phyloP scores from a whole-genome alignment of 805 yeast species.

The Pichia thaimueangensis region DNA sequence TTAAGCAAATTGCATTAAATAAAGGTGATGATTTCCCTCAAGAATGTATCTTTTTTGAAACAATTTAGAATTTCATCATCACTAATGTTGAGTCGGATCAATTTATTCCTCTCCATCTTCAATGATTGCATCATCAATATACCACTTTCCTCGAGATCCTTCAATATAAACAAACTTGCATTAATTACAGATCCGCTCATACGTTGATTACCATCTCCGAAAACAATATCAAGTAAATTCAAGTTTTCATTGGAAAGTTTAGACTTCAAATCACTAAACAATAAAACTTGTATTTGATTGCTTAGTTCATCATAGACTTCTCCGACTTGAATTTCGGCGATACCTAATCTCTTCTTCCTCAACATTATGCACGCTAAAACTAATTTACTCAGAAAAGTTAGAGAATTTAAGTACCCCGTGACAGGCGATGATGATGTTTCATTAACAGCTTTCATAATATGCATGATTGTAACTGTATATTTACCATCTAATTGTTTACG shows the following conservation, averaged over 20 bases:
- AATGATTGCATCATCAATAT: conserved; percentile 60
- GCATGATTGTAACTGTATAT: conserved; percentile 59
- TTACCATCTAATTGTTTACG: conserved; percentile 29
- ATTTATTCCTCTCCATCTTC: conserved; percentile 59
- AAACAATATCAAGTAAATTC: conserved; percentile 23
- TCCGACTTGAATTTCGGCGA: conserved; percentile 66
- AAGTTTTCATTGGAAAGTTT: conserved; percentile 20
- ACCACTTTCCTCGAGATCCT: conserved; percentile 76
- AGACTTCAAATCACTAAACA: conserved; percentile 27
- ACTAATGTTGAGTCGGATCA: conserved; percentile 60
- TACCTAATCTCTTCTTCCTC: conserved; percentile 58
- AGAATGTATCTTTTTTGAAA: conserved; percentile 48
- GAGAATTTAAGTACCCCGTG: conserved; percentile 46
- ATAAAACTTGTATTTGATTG: conserved; percentile 26
- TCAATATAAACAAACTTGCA: conserved; percentile 54
- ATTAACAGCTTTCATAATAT: conserved; percentile 70
- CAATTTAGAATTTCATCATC: conserved; percentile 62
- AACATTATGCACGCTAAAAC: conserved; percentile 63
- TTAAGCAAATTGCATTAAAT: conserved; percentile 8
- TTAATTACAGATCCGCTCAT: conserved; percentile 40
- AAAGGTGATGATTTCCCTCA: conserved; percentile 28
- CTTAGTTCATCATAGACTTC: conserved; percentile 75
- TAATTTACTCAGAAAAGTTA: conserved; percentile 67
- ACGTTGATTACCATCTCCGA: conserved; percentile 15
- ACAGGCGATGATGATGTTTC: conserved; percentile 76